Percentiles rank a stretch among this genome's conserved stretches.
These are phyloP conservation scores for Leptodontidium sp. DNA, from an alignment of 2,329 filamentous ascomycete genomes.

Conservation along the genomic window DNA sequence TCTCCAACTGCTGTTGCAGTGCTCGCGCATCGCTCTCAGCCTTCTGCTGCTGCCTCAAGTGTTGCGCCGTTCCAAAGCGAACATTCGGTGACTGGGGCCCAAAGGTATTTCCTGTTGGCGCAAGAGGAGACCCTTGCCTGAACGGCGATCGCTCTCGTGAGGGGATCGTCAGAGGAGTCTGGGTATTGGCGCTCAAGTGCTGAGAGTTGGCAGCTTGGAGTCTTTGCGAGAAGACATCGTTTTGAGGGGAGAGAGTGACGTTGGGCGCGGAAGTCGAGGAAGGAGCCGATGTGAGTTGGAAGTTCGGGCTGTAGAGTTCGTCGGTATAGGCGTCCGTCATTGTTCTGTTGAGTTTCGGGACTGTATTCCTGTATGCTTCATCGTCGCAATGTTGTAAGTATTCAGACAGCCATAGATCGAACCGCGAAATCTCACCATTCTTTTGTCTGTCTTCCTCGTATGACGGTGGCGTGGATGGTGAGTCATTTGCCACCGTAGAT, in stretches of 20 bases:
- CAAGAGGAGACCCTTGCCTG: conserved; percentile 72
- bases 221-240: conserved; percentile 75
- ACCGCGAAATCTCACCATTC: conserved; percentile 59
- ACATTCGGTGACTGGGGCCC: conserved; percentile 46
- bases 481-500: conserved; percentile 68
- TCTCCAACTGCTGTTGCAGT: conserved; percentile 51
- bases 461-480: conserved; percentile 63
- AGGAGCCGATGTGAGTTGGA: conserved; percentile 64
- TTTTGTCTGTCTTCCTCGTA: conserved; percentile 61
- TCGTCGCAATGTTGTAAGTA: conserved; percentile 68
- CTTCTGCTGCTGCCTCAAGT: conserved; percentile 67
- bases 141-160: conserved; percentile 83
- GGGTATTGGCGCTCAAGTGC: conserved; percentile 68
- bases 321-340: conserved; percentile 88
- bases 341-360: conserved; percentile 83
- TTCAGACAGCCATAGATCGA: conserved; percentile 61
- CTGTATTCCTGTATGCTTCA: conserved; percentile 61
- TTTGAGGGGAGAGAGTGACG: conserved; percentile 58
- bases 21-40: conserved; percentile 63
- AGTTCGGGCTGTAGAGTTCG: conserved; percentile 81
- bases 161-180: conserved; percentile 52
- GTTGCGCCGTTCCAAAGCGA: conserved; percentile 62
- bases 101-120: conserved; percentile 53
- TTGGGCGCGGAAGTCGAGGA: conserved; percentile 54
- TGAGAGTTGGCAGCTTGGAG: conserved; percentile 82